Evolutionary conservation across 2,329 filamentous ascomycete genomes (phyloP), one percentile per base, ranked within the genome.

Genomic region (Gnomoniopsis sp.): DNA sequence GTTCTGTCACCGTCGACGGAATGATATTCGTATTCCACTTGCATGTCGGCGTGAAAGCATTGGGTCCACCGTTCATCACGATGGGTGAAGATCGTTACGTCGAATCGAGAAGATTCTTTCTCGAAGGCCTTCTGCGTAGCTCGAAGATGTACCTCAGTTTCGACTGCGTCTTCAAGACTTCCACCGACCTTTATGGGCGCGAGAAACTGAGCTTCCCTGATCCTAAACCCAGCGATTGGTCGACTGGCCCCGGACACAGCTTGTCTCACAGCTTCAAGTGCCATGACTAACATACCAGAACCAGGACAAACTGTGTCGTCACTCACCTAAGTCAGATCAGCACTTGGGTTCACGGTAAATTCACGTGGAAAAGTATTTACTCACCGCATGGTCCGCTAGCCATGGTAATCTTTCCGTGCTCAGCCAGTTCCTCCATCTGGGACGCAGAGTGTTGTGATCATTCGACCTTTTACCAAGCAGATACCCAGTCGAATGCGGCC

Each of bases 371-470:
- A 15, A 8, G 15, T 8, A 38, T 8, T 38, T 38, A 8, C 34
- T 8, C 15, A 38, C 34, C 34, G 8, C 15, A 15, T 38, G 34
- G 34, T 38, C 8, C 8, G 8, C 34, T 38, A 38, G 34, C 21
- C 52, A 55, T 6, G 55, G 38, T 12, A 46, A 1, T 6, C 47
- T 49, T 22, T 48, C 46, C 6, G n/a, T 44, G 36, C 43, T 21
- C 17, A 57, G 48, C 44, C 44, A 12, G 21, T 46, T 12, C 50
- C 48, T 1, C 51, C 57, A 10, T 43, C 58, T 43, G 50, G 58
- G 15, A 38, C 53, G 12, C 48, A 52, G 15, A 60, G 50, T 38
- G 8, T 48, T 46, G 4, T 34, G 30, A 23, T 50, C 44, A 7
- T 47, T 15, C n/a, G 44, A 15, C 3, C 44, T 15, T 3, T 19